These are phyloP conservation scores for Byssoonygena ceratinophila DNA, from an alignment of 2,329 filamentous ascomycete species.

Conservation along the genomic window DNA sequence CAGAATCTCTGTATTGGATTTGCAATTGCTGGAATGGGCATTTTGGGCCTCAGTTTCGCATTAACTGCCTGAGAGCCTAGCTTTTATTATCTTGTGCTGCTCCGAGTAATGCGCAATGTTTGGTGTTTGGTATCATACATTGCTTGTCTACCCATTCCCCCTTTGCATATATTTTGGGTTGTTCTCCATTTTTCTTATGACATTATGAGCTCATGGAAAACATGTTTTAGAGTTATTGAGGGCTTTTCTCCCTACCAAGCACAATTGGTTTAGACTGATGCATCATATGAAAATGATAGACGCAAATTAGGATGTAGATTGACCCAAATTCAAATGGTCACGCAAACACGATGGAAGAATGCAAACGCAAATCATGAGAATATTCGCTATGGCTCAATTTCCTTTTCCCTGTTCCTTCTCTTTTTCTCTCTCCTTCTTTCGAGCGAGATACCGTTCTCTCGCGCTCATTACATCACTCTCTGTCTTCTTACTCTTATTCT, in stretches of 20 bases:
- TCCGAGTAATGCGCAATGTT: too few species aligned
- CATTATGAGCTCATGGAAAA: neutral
- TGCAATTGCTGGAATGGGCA: constrained; percentile 56
- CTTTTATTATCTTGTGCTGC: too few species aligned
- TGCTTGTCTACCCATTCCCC: neutral
- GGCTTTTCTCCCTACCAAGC: neutral
- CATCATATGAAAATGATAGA: too few species aligned
- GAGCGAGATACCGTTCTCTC: constrained; percentile 50
- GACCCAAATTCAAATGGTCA: neutral
- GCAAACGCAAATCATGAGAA: neutral
- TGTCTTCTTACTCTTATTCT: constrained; percentile 50
- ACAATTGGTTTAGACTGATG: neutral
- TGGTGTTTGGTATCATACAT: neutral
- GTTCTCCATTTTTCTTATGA: neutral
- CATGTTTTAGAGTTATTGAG: neutral
- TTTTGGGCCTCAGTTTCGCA: constrained; percentile 76
- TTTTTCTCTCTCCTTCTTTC: constrained; percentile 44
- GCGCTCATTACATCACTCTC: constrained; percentile 49
- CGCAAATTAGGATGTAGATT: neutral
- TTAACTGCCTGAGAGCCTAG: constrained; percentile 56
- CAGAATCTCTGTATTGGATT: constrained; percentile 30
- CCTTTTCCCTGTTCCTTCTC: constrained; percentile 28
- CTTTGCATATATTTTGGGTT: neutral
- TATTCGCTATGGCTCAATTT: neutral
- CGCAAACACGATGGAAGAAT: neutral